Evolutionary conservation across 169 alveolate species (phyloP).

Genomic region (Eimeria acervulina): DNA sequence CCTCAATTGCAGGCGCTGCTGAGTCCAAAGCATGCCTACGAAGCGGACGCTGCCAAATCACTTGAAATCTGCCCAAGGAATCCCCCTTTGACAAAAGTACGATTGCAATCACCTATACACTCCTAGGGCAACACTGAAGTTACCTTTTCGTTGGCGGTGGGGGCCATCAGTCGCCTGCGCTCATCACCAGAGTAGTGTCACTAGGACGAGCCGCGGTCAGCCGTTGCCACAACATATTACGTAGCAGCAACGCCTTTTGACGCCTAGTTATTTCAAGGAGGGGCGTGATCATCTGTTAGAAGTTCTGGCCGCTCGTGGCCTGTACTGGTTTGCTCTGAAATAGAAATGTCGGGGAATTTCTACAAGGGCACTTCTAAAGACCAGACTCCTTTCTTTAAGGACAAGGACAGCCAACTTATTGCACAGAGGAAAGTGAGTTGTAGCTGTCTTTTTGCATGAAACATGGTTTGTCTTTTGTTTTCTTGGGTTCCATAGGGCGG

Average conservation of each 20-base stretch:
- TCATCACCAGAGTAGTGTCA: background rate
- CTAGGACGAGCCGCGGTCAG: background rate
- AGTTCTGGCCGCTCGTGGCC: conserved; percentile 96
- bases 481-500: background rate
- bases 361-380: conserved; percentile 84
- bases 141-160: background rate
- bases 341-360: conserved; percentile 84
- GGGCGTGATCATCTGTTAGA: background rate
- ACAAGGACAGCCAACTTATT: conserved; percentile 84
- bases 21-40: background rate
- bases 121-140: background rate
- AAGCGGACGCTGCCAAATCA: background rate
- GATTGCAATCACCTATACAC: background rate
- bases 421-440: conserved; percentile 71
- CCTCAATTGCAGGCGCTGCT: background rate
- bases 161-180: background rate
- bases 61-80: background rate
- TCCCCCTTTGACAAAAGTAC: background rate
- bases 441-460: background rate
- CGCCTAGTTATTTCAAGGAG: background rate
- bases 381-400: conserved; percentile 86
- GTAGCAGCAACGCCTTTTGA: background rate
- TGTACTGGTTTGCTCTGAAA: conserved; percentile 90
- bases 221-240: background rate
- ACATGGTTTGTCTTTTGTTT: background rate